Base-by-base conservation (phyloP, 2,329 filamentous ascomycete genomes). In the Neopestalotiopsis sp. region DNA sequence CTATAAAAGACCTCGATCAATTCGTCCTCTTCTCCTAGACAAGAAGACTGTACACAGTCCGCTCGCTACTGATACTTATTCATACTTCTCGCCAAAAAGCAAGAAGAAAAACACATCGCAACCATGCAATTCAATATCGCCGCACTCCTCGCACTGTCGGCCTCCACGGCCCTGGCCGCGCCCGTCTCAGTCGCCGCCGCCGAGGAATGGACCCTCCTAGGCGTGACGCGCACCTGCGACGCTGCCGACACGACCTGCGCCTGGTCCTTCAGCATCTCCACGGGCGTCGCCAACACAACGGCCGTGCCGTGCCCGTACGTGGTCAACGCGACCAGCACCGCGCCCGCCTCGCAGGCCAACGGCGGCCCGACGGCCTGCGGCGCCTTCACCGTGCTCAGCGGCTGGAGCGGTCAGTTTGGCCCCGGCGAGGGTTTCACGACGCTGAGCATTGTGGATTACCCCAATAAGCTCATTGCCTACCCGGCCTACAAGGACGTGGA, bases 341-440 rank as follows among this genome's bases (percentile, higher is more conserved):
- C 73, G 68, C 72, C 75, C 68, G 77, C 79, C 71, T 79, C 81
- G 68, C 74, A 78, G 69, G 78, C 79, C 69, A 79, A 78, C 75
- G 81, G 80, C 62, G 82, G 80, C 20, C 80, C 82, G 59, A 71
- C 75, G 69, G 79, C 12, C 78, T 89, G 85, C 79, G 86, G 86
- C 52, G 74, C 74, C 69, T 89, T 81, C 81, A 85, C 81, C 71
- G 73, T 89, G 74, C 85, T 84, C 65, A 84, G 83, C 2, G 84
- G 85, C 79, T 89, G 86, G 86, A 86, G 83, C 76, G 86, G 82
- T 75, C 83, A 87, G 74, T 89, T 89, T 71, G 87, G 86, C 64
- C 68, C 78, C 13, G 83, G 77, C 70, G 79, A 84, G 32, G 87
- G 85, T 72, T 89, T 88, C 81, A 88, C 86, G 30, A 87, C 84